Base-by-base conservation (phyloP, 768 basidiomycete species). In the Tylopilus vinaceipallidus region DNA sequence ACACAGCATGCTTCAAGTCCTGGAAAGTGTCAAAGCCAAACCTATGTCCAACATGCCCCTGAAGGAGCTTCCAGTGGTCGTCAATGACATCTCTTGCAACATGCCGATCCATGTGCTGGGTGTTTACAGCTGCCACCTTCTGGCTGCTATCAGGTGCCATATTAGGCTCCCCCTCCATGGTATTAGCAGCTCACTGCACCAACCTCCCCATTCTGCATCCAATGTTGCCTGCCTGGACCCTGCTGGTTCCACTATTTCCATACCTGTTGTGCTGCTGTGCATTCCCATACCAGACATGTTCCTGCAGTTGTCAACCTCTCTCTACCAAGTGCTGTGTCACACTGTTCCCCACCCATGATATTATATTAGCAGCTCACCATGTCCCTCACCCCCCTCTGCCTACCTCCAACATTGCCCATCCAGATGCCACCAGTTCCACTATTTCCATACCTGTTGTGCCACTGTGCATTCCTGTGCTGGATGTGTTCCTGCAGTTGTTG, bases 271-370 rank as follows among this genome's bases (percentile, higher is more conserved):
- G 12, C 83, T 82, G 2, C 68, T 92, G 57, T 73, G 79, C 35
- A 74, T 92, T 12, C 89, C 90, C 2, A 83, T 84, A 2, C 81
- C 86, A 0, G 75, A 78, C 2, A 80, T 86, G 0, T 91, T 90
- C 69, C 69, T 79, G 9, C 67, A 81, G 27, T 72, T 92, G 9
- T 81, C 82, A 56, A 65, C 73, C 0, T 90, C 78, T 72, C 73
- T 92, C 56, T 89, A 92, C 71, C n/a, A n/a, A n/a, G n/a, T n/a
- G n/a, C n/a, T n/a, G n/a, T n/a, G n/a, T n/a, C n/a, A n/a, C n/a
- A n/a, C n/a, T n/a, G n/a, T n/a, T n/a, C n/a, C n/a, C n/a, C n/a
- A n/a, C n/a, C n/a, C n/a, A n/a, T n/a, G n/a, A n/a, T n/a, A n/a
- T n/a, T n/a, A n/a, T n/a, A n/a, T n/a, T n/a, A n/a, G n/a, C n/a